Evolutionary conservation across 352 stramenopile species (phyloP).

Genomic region (Phytophthora syringae): DNA sequence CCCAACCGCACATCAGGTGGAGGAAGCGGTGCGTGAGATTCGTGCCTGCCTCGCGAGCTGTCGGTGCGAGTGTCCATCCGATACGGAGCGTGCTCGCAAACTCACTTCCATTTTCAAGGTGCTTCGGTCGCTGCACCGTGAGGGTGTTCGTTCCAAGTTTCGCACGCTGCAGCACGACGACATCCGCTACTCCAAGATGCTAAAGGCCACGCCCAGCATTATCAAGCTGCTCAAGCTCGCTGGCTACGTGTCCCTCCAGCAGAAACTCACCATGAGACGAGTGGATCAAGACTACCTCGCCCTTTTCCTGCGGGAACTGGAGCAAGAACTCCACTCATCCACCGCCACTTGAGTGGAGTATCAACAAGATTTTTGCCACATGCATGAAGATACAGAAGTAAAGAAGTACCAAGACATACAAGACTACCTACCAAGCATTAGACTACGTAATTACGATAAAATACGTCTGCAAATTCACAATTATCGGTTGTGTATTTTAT

Average conservation of each 20-base stretch:
- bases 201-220: constrained; percentile 74
- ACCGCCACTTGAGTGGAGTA: constrained; percentile 17
- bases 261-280: constrained; percentile 77
- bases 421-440: constrained; percentile 25
- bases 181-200: constrained; percentile 74
- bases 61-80: constrained; percentile 70
- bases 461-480: too few species aligned
- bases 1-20: constrained; percentile 46
- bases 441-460: constrained; percentile 10
- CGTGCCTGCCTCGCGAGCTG: constrained; percentile 62
- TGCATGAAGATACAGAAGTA: constrained; percentile 24
- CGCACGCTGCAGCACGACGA: constrained; percentile 71
- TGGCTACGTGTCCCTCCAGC: constrained; percentile 73
- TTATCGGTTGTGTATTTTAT: too few species aligned
- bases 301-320: constrained; percentile 65
- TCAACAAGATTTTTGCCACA: constrained; percentile 17
- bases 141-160: constrained; percentile 71
- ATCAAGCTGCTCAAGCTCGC: constrained; percentile 80
- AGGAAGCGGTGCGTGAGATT: constrained; percentile 57
- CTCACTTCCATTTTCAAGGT: constrained; percentile 77
- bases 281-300: constrained; percentile 73
- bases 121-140: constrained; percentile 65
- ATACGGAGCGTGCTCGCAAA: constrained; percentile 64
- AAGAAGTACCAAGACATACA: constrained; percentile 21
- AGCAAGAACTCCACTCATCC: constrained; percentile 39